Conservation (phyloP, 2,329 filamentous ascomycete species). For the Lomentospora prolificans region DNA sequence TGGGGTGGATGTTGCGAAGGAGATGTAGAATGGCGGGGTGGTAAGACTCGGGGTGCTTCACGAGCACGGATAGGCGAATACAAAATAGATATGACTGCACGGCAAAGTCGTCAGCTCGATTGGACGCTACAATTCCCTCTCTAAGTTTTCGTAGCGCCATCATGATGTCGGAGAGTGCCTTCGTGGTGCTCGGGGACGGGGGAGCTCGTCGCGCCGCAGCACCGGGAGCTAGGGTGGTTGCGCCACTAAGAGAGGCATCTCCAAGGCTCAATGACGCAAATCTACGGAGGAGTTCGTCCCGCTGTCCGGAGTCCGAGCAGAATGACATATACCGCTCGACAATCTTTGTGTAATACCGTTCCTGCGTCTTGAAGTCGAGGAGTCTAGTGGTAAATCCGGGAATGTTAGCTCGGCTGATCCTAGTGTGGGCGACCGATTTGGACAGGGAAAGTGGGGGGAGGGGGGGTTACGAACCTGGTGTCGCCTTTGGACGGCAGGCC, state of each 20-base stretch:
- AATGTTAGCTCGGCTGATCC: not conserved
- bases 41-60: conserved; percentile 78
- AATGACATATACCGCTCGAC: conserved; percentile 84
- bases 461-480: conserved; percentile 47
- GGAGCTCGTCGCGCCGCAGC: not conserved
- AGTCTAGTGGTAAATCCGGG: too few relatives aligned
- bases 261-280: conserved; percentile 52
- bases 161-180: conserved; percentile 64
- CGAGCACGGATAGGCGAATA: conserved; percentile 72
- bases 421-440: not conserved
- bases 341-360: conserved; percentile 78
- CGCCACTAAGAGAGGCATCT: not conserved
- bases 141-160: conserved; percentile 83
- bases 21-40: conserved; percentile 77
- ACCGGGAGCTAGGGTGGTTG: too few relatives aligned
- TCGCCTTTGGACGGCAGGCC: conserved; percentile 90
- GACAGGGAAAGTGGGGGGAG: not conserved
- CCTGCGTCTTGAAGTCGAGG: conserved; percentile 67
- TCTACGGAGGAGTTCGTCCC: conserved; percentile 63
- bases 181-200: conserved; percentile 31
- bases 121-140: conserved; percentile 75
- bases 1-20: conserved; percentile 58
- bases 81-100: conserved; percentile 88
- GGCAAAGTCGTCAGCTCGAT: conserved; percentile 69
- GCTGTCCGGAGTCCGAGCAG: conserved; percentile 63